Percentiles rank a stretch among this genome's conserved stretches.
These are phyloP conservation scores for Lagenidium giganteum DNA, from an alignment of 352 stramenopile species.

Conservation along the genomic window DNA sequence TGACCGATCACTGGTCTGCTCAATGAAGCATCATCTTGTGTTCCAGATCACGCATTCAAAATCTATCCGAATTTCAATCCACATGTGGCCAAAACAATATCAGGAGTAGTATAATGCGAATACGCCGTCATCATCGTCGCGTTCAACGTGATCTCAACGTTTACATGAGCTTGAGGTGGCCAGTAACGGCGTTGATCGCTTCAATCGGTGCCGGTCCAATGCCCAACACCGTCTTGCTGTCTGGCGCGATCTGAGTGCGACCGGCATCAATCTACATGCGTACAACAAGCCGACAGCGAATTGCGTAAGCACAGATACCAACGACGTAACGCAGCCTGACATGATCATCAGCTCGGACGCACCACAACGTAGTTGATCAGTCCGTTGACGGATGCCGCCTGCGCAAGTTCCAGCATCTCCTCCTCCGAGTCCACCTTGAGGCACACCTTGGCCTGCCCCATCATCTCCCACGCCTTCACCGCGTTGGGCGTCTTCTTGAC, in stretches of 20 bases:
- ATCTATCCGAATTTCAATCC: too few relatives aligned
- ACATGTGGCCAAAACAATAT: too few relatives aligned
- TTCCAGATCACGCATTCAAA: too few relatives aligned
- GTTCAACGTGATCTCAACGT: too few relatives aligned
- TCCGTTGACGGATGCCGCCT: conserved; percentile 44
- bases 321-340: not conserved
- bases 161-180: conserved; percentile 77
- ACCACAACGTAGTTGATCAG: conserved; percentile 75
- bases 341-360: not conserved
- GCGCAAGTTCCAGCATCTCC: conserved; percentile 51
- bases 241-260: conserved; percentile 68
- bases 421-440: conserved; percentile 76
- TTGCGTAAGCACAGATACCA: not conserved
- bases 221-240: conserved; percentile 69
- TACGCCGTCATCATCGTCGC: too few relatives aligned
- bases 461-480: conserved; percentile 55
- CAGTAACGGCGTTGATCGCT: conserved; percentile 53
- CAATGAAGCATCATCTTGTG: too few relatives aligned
- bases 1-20: too few relatives aligned
- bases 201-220: conserved; percentile 59
- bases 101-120: too few relatives aligned
- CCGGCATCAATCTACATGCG: conserved; percentile 48
- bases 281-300: too few relatives aligned
- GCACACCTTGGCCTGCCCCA: conserved; percentile 75
- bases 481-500: conserved; percentile 51